Evolutionary conservation across 768 basidiomycete species (phyloP), one percentile per base, ranked within the genome.

Genomic region (Leccinum ochraceum): DNA sequence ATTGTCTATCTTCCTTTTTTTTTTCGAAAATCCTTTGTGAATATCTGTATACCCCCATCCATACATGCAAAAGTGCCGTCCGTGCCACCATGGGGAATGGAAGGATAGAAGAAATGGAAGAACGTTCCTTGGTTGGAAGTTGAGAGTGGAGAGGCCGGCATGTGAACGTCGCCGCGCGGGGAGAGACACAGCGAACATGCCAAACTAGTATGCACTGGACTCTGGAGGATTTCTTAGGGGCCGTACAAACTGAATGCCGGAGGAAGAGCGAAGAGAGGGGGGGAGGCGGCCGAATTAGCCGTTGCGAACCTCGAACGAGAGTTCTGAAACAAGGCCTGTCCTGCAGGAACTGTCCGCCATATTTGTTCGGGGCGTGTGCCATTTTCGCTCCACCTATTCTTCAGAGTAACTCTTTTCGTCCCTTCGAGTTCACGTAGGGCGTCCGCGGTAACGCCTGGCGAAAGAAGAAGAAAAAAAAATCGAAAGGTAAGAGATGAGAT

Each of bases 361-460:
- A 24, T 8, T 4, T 20, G 52, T 32, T 34, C 20, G 9, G 32
- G 13, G 32, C 32, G 54, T 39, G 54, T 55, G 49, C 22, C 20
- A 13, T 42, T 50, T 22, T 37, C 30, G 4, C 28, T 28, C 54
- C 49, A 22, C 51, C n/a, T 42, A 54, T 20, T 24, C 14, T 24
- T 22, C n/a, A 49, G 22, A 49, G 49, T 17, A 28, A 50, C 49
- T 14, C 30, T 51, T 51, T 20, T 39, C 53, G 53, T 53, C 48
- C 37, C 54, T 30, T 37, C 28, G 30, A 10, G 34, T 20, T 60
- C 60, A 44, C 42, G n/a, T 46, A 46, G 44, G 44, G 54, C 54
- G 26, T 53, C 68, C 63, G 66, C 68, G 60, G 63, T 65, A 65
- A 60, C 60, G 57, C 68, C 63, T 37, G 46, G 54, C 54, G 54